Evolutionary conservation across 2,329 filamentous ascomycete genomes (phyloP).

Genomic region (Verticillium tricorpus): DNA sequence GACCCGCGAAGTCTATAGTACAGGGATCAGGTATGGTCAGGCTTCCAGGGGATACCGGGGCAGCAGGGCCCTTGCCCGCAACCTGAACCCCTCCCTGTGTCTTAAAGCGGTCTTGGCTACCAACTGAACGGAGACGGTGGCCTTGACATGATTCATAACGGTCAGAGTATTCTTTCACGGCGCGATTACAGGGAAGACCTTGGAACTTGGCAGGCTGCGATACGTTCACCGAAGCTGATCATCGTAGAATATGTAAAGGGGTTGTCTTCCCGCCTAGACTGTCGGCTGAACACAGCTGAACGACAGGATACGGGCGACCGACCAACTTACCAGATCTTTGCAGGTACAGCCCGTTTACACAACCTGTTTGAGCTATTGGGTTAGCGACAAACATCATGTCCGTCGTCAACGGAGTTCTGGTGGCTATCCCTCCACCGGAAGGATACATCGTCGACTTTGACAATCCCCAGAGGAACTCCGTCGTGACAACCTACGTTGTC

Average conservation of each 20-base stretch:
- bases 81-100: no score
- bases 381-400: neutral
- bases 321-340: neutral
- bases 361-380: neutral
- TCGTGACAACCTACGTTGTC: constrained; percentile 16
- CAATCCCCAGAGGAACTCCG: constrained; percentile 16
- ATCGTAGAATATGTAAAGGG: no score
- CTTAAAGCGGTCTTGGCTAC: no score
- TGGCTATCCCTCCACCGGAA: constrained; percentile 17
- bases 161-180: neutral
- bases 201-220: no score
- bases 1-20: neutral
- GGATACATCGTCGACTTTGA: constrained; percentile 23
- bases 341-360: no score
- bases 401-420: constrained; percentile 4
- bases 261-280: no score
- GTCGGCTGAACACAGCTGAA: no score
- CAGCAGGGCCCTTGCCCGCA: neutral
- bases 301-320: no score
- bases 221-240: no score
- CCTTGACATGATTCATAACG: neutral
- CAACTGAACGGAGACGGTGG: neutral
- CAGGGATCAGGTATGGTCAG: neutral
- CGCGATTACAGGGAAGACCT: no score
- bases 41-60: no score